Base-by-base conservation (phyloP, 805 yeast genomes). In the Torulaspora maleeae region DNA sequence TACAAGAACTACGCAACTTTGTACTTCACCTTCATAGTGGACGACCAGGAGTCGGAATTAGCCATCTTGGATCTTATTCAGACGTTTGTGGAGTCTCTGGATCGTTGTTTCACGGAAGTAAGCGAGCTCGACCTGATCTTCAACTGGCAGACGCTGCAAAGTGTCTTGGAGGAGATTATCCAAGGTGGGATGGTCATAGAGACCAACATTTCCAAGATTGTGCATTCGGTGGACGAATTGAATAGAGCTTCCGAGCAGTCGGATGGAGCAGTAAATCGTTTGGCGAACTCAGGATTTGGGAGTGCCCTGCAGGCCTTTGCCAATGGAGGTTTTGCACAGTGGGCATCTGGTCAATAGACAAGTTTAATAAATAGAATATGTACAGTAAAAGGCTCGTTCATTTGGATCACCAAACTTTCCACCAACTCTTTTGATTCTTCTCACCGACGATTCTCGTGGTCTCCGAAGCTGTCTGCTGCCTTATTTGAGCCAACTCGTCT, bases 161-260 rank as follows among this genome's bases (percentile, higher is more conserved):
- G 95, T 1, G 96, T 91, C 1, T 66, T 90, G 39, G 93, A 83
- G 57, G 98, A 93, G 58, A 84, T 93, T 27, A 83, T 93, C 1
- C 98, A 93, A 63, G 99, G 98, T 20, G 99, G 99, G 0, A 83
- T 93, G 95, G 99, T 93, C 7, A 86, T 93, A 29, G 99, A 93
- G 62, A 90, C 98, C 1, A 87, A 83, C 54, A 87, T 89, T 16
- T 60, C 70, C 20, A 79, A 83, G 48, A 89, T 93, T 28, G 96
- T 93, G 5, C 80, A 49, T 11, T 86, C 93, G 0, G 86, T 86
- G 9, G 95, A 86, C 64, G 84, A 78, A 38, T 44, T 66, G 22
- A 66, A 66, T 44, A 51, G 53, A 28, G 59, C 60, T 5, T 51
- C 60, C 1, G 61, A 60, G 20, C 42, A 53, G 2, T 51, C 59